phyloP scores from a whole-genome alignment of 495 filamentous ascomycete species.

The Podospora sp. region DNA sequence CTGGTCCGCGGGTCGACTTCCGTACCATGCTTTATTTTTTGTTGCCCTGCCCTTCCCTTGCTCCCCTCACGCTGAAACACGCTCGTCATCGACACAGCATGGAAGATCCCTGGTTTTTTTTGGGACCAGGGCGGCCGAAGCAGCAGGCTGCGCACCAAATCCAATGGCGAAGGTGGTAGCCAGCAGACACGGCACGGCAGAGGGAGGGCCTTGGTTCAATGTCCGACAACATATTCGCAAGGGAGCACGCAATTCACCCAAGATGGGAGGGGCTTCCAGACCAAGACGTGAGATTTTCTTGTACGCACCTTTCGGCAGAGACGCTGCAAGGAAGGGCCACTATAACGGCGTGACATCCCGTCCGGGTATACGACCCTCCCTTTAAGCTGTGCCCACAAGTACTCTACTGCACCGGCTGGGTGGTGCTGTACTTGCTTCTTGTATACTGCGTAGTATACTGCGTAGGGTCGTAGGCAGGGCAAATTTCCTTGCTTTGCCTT shows the following conservation, averaged over 20 bases:
- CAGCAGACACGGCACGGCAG: not conserved
- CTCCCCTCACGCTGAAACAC: constrained; percentile 12
- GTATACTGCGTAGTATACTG: not conserved
- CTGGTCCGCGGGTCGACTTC: constrained; percentile 7
- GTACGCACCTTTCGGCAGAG: not conserved
- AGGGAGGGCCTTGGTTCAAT: not conserved
- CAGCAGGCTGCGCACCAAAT: not conserved
- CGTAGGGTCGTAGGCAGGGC: not conserved
- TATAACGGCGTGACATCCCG: not conserved
- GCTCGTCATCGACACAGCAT: constrained; percentile 9
- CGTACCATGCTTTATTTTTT: constrained; percentile 2
- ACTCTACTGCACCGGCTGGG: no score
- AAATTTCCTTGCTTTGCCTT: not conserved
- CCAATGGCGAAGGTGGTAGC: not conserved
- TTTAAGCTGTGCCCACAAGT: no score
- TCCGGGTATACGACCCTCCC: not conserved
- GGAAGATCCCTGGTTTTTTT: constrained; percentile 7
- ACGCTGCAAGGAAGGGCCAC: not conserved
- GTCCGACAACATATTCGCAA: constrained; percentile 10
- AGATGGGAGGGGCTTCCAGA: not conserved
- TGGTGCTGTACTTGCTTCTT: not conserved
- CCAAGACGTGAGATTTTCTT: no score
- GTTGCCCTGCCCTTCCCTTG: not conserved
- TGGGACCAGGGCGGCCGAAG: not conserved
- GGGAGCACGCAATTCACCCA: constrained; percentile 12